Evolutionary conservation across 2,329 filamentous ascomycete species (phyloP), one percentile per base, ranked within the genome.

Genomic region (Verticillium nubilum): DNA sequence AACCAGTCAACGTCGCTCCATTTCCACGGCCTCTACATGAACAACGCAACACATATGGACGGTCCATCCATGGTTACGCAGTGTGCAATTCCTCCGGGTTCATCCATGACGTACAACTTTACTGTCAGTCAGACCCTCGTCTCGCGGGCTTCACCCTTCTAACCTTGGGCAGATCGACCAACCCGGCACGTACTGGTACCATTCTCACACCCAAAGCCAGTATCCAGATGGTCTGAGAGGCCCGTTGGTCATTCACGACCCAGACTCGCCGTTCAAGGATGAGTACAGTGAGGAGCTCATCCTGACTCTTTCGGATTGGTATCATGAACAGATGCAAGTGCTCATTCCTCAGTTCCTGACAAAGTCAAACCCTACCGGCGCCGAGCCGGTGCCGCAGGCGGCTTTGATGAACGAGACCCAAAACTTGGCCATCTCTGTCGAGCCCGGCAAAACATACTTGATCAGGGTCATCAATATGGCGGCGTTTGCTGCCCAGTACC

Each of bases 161-260:
- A 26, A 60, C 42, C n/a, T n/a, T 10, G 52, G 7, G 62, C 63
- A 81, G 87, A 71, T 81, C 58, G 68, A 85, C 55, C 88, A 91
- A 74, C 80, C 86, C 0, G 90, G 89, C 28, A 90, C 88, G 1
- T 92, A 91, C 72, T 92, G 89, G 90, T 93, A 92, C 65, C 88
- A 91, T 69, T 88, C 86, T 4, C 88, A 91, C 68, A 80, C 80
- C 25, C 78, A 80, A 62, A 86, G 81, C 26, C 87, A 90, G 69
- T 91, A 90, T 63, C 87, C 88, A 1, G 88, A 91, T 69, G 88
- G 88, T 12, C 76, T 90, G 5, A 80, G 87, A 25, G 86, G 81
- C 0, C 80, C 87, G 1, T 72, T 90, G 31, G 81, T 90, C 58
- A 76, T 90, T 23, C 83, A 89, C 56, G 87, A 91, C 67, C 80